Evolutionary conservation across 2,329 filamentous ascomycete genomes (phyloP), one percentile per base, ranked within the genome.

Genomic region (Fusarium haematococcum): DNA sequence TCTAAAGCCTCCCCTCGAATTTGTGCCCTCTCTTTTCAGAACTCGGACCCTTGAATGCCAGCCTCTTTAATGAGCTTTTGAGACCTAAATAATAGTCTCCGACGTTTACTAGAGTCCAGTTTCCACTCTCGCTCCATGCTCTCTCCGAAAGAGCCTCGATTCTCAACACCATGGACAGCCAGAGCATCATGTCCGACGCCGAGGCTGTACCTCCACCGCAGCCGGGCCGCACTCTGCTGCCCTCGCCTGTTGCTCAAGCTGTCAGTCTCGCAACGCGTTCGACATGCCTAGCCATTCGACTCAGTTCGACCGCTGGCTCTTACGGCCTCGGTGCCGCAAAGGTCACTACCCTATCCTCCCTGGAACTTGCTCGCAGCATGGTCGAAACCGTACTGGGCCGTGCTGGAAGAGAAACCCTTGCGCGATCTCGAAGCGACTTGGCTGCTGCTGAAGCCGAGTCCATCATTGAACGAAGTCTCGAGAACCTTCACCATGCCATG

Each of bases 231-330:
- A 91, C 89, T 13, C 85, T 93, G 20, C 85, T 93, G 0, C 91
- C 91, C 1, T 76, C 81, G 2, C 85, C 89, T 1, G 80, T 92
- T 56, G 91, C 91, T 37, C 88, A 86, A 61, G 87, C 86, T 32
- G 86, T 93, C 64, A 91, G 90, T 74, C 82, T 92, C 52, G 88
- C 90, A 13, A 90, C 90, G 4, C 86, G 89, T 63, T 91, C 90
- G 4, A 89, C 90, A 18, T 87, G 88, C 32, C 83, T 92, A 27
- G 88, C 87, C 35, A 85, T 91, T 27, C 87, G 88, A 7, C 80
- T 89, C 43, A 85, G 88, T 45, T 88, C 87, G 5, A 79, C 87
- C n/a, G 82, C 90, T 37, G 85, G 88, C 45, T 85, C 85, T 16
- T 89, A 86, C 73, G 83, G 87, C 35, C 84, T 91, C 66, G 84